phyloP scores from a whole-genome alignment of 495 filamentous ascomycete species.

The Penicillium subrubescens region DNA sequence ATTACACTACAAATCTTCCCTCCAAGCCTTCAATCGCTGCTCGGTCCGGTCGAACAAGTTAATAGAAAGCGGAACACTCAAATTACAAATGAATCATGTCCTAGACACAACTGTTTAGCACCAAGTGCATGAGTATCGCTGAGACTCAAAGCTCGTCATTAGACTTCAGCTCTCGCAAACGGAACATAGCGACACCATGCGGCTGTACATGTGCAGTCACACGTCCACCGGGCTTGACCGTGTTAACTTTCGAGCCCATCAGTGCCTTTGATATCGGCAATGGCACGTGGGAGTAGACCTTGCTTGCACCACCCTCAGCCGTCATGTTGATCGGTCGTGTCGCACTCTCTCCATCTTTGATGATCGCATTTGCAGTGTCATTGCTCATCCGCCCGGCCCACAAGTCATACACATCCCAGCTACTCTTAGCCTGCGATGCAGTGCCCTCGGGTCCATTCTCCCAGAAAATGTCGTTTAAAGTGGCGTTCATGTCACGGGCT shows the following conservation, averaged over 20 bases:
- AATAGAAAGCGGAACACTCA: neutral
- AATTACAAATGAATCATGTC: neutral
- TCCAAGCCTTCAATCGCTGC: slow-evolving; percentile 23
- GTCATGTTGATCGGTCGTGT: slow-evolving; percentile 38
- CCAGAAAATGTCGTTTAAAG: slow-evolving; percentile 57
- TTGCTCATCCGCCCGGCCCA: slow-evolving; percentile 58
- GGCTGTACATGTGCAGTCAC: slow-evolving; percentile 40
- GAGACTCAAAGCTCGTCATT: slow-evolving; percentile 47
- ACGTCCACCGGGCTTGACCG: slow-evolving; percentile 39
- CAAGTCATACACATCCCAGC: slow-evolving; percentile 58
- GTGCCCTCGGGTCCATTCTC: slow-evolving; percentile 43
- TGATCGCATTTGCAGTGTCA: slow-evolving; percentile 43
- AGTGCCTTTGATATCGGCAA: slow-evolving; percentile 30
- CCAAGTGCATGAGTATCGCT: neutral
- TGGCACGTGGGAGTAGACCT: slow-evolving; percentile 39
- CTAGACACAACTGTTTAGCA: slow-evolving; percentile 6
- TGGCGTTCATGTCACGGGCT: slow-evolving; percentile 49
- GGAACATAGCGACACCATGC: slow-evolving; percentile 50
- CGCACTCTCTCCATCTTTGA: slow-evolving; percentile 31
- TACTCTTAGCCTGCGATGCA: slow-evolving; percentile 34
- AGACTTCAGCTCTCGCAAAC: slow-evolving; percentile 44
- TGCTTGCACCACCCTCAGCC: slow-evolving; percentile 40
- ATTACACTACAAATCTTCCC: slow-evolving; percentile 20
- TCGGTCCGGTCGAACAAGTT: neutral
- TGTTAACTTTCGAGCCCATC: slow-evolving; percentile 46